Evolutionary conservation across 352 stramenopile species (phyloP).

Genomic region (Globisporangium acanthophoron): DNA sequence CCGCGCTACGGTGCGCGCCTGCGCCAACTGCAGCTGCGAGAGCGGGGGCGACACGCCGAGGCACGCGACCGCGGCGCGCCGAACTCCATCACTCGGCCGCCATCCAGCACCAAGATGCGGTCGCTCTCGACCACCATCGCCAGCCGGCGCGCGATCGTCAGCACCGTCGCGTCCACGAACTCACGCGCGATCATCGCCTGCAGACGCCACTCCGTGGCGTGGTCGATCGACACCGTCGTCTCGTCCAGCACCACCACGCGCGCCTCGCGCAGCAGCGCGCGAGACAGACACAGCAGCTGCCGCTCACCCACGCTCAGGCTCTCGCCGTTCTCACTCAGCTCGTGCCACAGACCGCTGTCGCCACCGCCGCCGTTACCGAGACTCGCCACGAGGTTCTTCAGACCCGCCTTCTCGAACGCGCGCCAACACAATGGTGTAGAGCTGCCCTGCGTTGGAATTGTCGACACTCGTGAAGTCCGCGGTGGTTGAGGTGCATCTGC

Average conservation of each 20-base stretch:
- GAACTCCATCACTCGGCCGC: too few relatives aligned
- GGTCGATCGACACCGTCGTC: conserved; percentile 79
- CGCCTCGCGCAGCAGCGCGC: conserved; percentile 7
- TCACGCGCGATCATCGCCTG: conserved; percentile 78
- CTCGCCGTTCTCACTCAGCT: too few relatives aligned
- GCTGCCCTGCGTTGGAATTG: too few relatives aligned
- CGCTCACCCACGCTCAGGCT: background rate
- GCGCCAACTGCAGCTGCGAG: conserved; percentile 76
- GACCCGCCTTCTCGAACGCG: too few relatives aligned
- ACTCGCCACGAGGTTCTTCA: too few relatives aligned
- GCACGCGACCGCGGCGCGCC: conserved; percentile 71
- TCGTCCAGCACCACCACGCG: conserved; percentile 93
- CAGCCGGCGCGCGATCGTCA: conserved; percentile 93
- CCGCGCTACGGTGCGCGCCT: conserved; percentile 80
- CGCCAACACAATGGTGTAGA: too few relatives aligned
- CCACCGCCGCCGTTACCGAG: too few relatives aligned
- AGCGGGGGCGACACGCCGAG: conserved; percentile 92
- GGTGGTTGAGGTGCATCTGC: too few relatives aligned
- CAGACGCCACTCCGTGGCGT: conserved; percentile 53
- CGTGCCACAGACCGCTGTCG: too few relatives aligned
- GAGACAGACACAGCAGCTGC: background rate
- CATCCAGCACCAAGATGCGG: conserved; percentile 6
- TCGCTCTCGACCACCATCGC: conserved; percentile 91
- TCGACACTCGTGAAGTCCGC: too few relatives aligned
- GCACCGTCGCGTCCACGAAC: conserved; percentile 85